Conservation (phyloP, 805 yeast genomes). For the Metschnikowia rubicola region DNA sequence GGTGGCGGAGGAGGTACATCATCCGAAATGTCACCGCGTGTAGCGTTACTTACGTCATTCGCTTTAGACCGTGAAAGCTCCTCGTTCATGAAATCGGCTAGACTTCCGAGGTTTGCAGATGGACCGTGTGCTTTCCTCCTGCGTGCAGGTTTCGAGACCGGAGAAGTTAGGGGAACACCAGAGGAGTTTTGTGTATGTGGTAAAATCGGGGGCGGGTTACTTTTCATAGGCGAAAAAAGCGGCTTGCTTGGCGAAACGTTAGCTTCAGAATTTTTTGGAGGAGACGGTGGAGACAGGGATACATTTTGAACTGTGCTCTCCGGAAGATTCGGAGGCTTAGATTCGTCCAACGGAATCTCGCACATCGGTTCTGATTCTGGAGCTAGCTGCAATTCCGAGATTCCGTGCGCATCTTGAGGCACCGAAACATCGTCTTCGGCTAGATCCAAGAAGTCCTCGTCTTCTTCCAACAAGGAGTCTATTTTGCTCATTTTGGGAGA, state of each 20-base stretch:
- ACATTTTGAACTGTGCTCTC: too few relatives aligned
- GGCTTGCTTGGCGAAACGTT: neutral
- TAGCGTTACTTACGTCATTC: constrained; percentile 22
- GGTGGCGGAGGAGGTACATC: constrained; percentile 28
- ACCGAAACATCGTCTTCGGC: neutral
- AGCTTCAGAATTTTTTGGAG: too few relatives aligned
- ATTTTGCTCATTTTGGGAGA: neutral
- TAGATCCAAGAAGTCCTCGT: constrained; percentile 6
- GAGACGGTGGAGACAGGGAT: too few relatives aligned
- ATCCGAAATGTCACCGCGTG: neutral
- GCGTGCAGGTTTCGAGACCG: constrained; percentile 11
- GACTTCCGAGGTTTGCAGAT: constrained; percentile 20
- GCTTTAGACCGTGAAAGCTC: constrained; percentile 41
- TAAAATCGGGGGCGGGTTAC: constrained; percentile 7
- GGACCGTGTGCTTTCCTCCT: constrained; percentile 29
- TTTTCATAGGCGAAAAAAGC: constrained; percentile 6
- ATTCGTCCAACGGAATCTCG: constrained; percentile 3
- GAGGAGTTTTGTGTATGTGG: too few relatives aligned
- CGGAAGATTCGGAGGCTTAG: neutral
- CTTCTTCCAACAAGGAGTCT: constrained; percentile 5
- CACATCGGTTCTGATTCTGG: neutral
- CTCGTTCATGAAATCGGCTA: constrained; percentile 42
- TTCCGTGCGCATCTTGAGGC: neutral
- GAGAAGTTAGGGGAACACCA: too few relatives aligned
- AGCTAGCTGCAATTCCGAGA: neutral